Base-by-base conservation (phyloP, 2,329 filamentous ascomycete species). In the Aspergillus nomiae region DNA sequence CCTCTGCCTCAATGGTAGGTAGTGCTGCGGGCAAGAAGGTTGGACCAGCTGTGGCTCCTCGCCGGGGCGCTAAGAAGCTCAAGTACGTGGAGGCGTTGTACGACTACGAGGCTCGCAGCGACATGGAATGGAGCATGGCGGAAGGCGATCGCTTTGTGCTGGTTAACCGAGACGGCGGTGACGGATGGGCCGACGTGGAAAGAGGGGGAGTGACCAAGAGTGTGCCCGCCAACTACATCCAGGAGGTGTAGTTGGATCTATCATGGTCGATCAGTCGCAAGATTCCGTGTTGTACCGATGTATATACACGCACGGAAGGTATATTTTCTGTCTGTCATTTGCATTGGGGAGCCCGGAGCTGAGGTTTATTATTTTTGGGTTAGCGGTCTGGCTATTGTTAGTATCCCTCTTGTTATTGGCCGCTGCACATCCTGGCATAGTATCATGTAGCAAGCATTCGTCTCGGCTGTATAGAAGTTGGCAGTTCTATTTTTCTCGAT, bases 161-260 rank as follows among this genome's bases (percentile, higher is more conserved):
- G 36, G 88, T 97, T 65, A 93, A 89, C 71, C 89, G 92, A 61
- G 94, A 98, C 74, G 86, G 89, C 0, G 95, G 95, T 1, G 95
- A 98, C 80, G 95, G 95, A 0, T 99, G 95, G 95, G 92, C 90
- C 32, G 95, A 98, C 81, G 95, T 99, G 21, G 95, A 98, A 81
- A 93, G 92, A 78, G 93, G 92, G 21, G 94, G 94, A 1, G 83
- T 89, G 46, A 92, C 89, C 56, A 94, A 89, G 74, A 97, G 93
- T 76, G 95, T 99, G 59, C 95, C 95, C 53, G 94, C 94, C 43
- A 96, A 92, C 77, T 99, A 98, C 81, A 87, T 98, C 63, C 90
- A 93, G 78, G 86, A 90, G 72, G 87, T 92, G 57, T 90, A 72
- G 64, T 28, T 19, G n/a, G 4, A 26, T 45, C 19, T 12, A 10